Evolutionary conservation across 495 filamentous ascomycete species (phyloP).

Genomic region (Gamarada debralockiae): DNA sequence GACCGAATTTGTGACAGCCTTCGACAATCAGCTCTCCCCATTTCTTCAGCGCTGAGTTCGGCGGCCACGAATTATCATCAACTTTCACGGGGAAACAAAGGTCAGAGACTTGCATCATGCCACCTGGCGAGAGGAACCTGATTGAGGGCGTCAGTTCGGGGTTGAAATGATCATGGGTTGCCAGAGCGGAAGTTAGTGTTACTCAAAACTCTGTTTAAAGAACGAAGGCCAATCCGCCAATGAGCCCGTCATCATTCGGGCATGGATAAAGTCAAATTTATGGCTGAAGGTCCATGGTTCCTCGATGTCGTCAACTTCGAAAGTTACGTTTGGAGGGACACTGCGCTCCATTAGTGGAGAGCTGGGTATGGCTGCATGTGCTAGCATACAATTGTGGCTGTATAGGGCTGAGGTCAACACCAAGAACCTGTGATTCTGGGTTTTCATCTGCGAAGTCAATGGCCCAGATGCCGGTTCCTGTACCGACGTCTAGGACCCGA

Average conservation of each 20-base stretch:
- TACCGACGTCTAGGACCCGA: slow-evolving; percentile 13
- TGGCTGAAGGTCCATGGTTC: slow-evolving; percentile 46
- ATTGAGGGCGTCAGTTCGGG: too few relatives aligned
- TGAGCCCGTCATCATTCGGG: slow-evolving; percentile 38
- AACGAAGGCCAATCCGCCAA: slow-evolving; percentile 29
- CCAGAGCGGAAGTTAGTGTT: neutral
- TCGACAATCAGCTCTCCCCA: too few relatives aligned
- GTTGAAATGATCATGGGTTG: too few relatives aligned
- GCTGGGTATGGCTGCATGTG: neutral
- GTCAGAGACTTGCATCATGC: too few relatives aligned
- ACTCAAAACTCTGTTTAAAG: slow-evolving; percentile 25
- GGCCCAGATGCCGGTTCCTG: slow-evolving; percentile 18
- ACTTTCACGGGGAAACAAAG: too few relatives aligned
- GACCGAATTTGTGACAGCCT: too few relatives aligned
- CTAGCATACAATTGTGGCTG: slow-evolving; percentile 43
- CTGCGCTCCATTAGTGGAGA: slow-evolving; percentile 15
- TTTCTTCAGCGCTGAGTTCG: too few relatives aligned
- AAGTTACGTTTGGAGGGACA: slow-evolving; percentile 48
- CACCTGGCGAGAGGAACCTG: too few relatives aligned
- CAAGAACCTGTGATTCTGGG: slow-evolving; percentile 34
- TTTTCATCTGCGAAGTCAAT: slow-evolving; percentile 17
- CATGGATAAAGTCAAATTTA: slow-evolving; percentile 47
- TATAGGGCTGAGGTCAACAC: slow-evolving; percentile 49
- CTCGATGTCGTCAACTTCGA: slow-evolving; percentile 50
- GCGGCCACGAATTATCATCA: too few relatives aligned